Conservation (phyloP, 75 land plant species). For the Cunninghamia lanceolata region DNA sequence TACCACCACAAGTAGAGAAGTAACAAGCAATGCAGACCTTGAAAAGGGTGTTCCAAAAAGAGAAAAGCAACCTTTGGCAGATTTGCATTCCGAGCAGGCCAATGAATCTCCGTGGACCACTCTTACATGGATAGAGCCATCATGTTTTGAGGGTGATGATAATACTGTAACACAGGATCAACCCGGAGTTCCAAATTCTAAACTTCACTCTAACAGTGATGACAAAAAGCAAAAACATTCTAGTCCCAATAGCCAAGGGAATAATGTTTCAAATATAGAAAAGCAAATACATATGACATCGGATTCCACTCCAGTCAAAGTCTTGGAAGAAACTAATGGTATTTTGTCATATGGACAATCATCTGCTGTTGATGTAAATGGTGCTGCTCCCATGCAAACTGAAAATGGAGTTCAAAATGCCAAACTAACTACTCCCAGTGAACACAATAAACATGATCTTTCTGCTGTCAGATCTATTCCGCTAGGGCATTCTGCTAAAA, state of each 20-base stretch:
- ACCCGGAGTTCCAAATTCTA: background rate
- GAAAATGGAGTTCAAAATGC: constrained; percentile 1
- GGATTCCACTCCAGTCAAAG: background rate
- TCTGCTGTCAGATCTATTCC: background rate
- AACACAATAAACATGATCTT: background rate
- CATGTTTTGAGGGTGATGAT: background rate
- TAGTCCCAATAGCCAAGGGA: background rate
- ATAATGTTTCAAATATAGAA: background rate
- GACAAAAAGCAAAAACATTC: background rate
- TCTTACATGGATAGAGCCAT: background rate
- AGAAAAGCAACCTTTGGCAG: background rate
- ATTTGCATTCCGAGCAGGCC: background rate
- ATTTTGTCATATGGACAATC: background rate
- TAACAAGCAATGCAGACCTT: background rate
- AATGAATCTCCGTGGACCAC: background rate
- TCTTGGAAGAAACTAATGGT: background rate
- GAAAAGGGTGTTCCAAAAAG: too few species aligned
- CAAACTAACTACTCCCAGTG: background rate
- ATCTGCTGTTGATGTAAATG: background rate
- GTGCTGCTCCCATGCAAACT: background rate
- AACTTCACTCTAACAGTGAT: background rate
- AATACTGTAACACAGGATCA: background rate
- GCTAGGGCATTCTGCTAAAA: background rate
- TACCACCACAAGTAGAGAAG: background rate
- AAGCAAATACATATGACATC: background rate